Conservation (phyloP, 441 rosid species). For the Syzygium syzygioides region DNA sequence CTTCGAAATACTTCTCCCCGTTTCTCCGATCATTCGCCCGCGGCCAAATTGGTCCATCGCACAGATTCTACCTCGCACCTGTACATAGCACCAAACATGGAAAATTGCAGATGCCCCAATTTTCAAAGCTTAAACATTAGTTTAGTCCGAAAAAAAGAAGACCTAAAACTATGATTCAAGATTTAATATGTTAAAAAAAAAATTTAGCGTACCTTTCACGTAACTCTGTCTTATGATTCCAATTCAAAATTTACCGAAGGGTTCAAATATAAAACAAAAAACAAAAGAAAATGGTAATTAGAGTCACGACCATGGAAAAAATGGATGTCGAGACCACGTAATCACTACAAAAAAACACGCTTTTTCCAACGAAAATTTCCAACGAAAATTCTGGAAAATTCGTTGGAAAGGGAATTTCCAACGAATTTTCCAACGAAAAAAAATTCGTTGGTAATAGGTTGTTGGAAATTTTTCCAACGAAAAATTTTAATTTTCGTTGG, state of each 20-base stretch:
- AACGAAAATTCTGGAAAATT: no score
- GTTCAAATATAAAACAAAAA: neutral
- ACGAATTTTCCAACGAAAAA: no score
- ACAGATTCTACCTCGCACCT: neutral
- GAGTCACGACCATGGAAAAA: neutral
- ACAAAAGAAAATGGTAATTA: neutral
- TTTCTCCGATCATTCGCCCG: no score
- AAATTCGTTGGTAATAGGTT: no score
- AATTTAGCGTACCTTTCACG: neutral
- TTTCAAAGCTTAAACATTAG: neutral
- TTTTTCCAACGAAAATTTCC: no score
- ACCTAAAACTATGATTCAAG: neutral
- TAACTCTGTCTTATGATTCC: neutral
- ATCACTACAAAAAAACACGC: no score
- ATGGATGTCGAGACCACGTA: neutral
- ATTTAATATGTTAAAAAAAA: neutral
- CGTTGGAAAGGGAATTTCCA: no score
- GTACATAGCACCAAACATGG: neutral
- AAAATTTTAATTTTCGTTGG: no score
- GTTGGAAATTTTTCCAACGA: no score
- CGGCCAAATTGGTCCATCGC: no score
- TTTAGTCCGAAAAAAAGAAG: neutral
- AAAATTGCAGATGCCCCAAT: neutral
- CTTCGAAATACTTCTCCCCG: no score
- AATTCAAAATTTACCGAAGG: rapidly evolving